phyloP scores from a whole-genome alignment of 2,329 filamentous ascomycete species.

The Phoma sp. region DNA sequence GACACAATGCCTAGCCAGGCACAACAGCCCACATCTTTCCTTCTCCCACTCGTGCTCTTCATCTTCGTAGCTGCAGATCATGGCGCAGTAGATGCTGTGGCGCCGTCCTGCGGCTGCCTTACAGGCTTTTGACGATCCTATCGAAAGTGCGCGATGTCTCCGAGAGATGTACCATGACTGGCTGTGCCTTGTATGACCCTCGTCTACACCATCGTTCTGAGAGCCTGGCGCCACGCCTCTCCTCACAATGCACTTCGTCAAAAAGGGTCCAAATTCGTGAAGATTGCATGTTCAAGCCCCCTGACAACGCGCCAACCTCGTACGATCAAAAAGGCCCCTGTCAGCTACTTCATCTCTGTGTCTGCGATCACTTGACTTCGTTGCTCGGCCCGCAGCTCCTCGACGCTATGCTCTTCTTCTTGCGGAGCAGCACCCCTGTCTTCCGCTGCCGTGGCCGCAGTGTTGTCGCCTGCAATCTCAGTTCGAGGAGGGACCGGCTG shows the following conservation, averaged over 20 bases:
- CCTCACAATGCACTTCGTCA: slow-evolving; percentile 44
- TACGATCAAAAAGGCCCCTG: slow-evolving; percentile 35
- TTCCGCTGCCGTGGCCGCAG: slow-evolving; percentile 43
- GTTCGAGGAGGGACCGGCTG: slow-evolving; percentile 44
- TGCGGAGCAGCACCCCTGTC: slow-evolving; percentile 46
- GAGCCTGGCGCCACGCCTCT: slow-evolving; percentile 38
- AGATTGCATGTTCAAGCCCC: slow-evolving; percentile 18
- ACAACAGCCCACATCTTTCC: slow-evolving; percentile 21
- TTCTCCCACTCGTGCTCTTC: slow-evolving; percentile 26
- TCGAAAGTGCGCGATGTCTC: slow-evolving; percentile 34
- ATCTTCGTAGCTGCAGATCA: slow-evolving; percentile 20
- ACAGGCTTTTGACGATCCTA: slow-evolving; percentile 21
- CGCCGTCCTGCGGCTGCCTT: slow-evolving; percentile 30
- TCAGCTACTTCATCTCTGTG: slow-evolving; percentile 35
- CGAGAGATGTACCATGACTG: slow-evolving; percentile 34
- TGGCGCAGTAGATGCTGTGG: slow-evolving; percentile 41
- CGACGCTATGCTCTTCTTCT: slow-evolving; percentile 45
- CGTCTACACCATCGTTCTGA: slow-evolving; percentile 13
- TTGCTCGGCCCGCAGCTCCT: slow-evolving; percentile 50
- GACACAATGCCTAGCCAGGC: slow-evolving; percentile 36
- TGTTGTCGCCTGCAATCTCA: slow-evolving; percentile 44
- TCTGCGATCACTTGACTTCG: slow-evolving; percentile 46
- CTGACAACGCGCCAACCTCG: slow-evolving; percentile 34
- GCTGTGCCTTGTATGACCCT: slow-evolving; percentile 26
- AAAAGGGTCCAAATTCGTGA: slow-evolving; percentile 22